These are phyloP conservation scores for Pichia terricola DNA, from an alignment of 1,139 yeast species.

Conservation along the genomic window DNA sequence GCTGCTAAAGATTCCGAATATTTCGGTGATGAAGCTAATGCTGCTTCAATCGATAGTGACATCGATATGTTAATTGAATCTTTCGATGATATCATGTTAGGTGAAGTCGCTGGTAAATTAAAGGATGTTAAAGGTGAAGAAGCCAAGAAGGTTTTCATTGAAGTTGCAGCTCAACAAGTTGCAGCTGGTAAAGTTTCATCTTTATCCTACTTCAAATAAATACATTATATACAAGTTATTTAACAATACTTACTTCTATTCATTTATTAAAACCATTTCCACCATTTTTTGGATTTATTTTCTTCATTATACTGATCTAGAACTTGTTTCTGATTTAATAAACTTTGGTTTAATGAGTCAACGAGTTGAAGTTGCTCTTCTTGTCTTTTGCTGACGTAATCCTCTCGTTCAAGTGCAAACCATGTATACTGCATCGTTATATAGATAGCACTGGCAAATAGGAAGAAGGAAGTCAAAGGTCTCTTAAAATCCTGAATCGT, in stretches of 20 bases:
- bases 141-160: constrained; percentile 34
- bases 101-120: constrained; percentile 52
- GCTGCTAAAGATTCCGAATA: constrained; percentile 77
- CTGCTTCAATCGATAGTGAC: constrained; percentile 68
- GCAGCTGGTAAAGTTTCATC: constrained; percentile 10
- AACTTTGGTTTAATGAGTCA: constrained; percentile 16
- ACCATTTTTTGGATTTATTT: constrained; percentile 1
- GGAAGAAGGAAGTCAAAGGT: constrained; percentile 21
- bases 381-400: constrained; percentile 17
- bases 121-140: constrained; percentile 34
- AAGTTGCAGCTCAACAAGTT: constrained; percentile 28
- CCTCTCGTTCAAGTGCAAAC: constrained; percentile 21
- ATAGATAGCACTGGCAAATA: constrained; percentile 22
- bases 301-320: constrained; percentile 4
- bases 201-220: constrained; percentile 8
- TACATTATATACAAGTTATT: not conserved
- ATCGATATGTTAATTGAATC: constrained; percentile 69
- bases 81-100: constrained; percentile 68
- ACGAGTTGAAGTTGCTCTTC: constrained; percentile 16
- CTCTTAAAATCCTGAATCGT: constrained; percentile 21
- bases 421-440: constrained; percentile 22
- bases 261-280: constrained; percentile 6
- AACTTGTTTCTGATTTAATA: constrained; percentile 16
- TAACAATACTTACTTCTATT: too few species aligned
- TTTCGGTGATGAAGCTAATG: constrained; percentile 67